A percentile compares a stretch with the other conserved stretches of the same genome.
These are phyloP conservation scores for Zalaria sp. DNA, from an alignment of 2,329 filamentous ascomycete genomes.

Conservation along the genomic window DNA sequence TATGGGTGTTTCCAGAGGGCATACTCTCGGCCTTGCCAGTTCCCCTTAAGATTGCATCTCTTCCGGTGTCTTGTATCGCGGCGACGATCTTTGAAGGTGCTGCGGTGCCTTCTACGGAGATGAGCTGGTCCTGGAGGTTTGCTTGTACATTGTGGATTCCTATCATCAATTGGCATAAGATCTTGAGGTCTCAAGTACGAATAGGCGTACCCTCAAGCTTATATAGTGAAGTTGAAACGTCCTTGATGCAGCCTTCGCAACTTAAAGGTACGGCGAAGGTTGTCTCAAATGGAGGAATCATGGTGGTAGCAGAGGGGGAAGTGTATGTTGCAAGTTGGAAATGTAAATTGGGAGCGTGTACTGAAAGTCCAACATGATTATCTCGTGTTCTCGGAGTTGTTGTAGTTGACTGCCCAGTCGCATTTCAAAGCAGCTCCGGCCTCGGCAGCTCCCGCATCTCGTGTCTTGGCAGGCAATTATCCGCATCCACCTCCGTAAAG, in stretches of 20 bases:
- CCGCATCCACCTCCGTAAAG: no score
- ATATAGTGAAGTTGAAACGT: constrained; percentile 66
- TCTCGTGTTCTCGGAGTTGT: no score
- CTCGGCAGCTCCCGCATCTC: no score
- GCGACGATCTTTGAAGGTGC: constrained; percentile 80
- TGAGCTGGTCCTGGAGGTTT: constrained; percentile 67
- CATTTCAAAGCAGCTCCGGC: constrained; percentile 1
- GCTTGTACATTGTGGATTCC: constrained; percentile 75
- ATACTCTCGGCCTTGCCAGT: constrained; percentile 76
- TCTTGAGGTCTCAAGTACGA: background rate
- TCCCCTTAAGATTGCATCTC: constrained; percentile 87
- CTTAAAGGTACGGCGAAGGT: constrained; percentile 90
- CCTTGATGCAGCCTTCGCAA: constrained; percentile 78
- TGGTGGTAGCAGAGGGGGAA: constrained; percentile 5
- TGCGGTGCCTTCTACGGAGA: constrained; percentile 78
- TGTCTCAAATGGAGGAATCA: constrained; percentile 45
- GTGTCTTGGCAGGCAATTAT: no score
- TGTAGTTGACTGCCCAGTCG: no score
- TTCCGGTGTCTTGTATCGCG: constrained; percentile 77
- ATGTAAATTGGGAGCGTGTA: no score
- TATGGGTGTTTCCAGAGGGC: no score
- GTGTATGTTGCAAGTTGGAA: no score
- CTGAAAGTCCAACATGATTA: background rate
- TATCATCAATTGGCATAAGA: constrained; percentile 13
- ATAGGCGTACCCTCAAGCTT: constrained; percentile 47